phyloP scores from a whole-genome alignment of 2,329 filamentous ascomycete species.

The Mollisiaceae sp. region DNA sequence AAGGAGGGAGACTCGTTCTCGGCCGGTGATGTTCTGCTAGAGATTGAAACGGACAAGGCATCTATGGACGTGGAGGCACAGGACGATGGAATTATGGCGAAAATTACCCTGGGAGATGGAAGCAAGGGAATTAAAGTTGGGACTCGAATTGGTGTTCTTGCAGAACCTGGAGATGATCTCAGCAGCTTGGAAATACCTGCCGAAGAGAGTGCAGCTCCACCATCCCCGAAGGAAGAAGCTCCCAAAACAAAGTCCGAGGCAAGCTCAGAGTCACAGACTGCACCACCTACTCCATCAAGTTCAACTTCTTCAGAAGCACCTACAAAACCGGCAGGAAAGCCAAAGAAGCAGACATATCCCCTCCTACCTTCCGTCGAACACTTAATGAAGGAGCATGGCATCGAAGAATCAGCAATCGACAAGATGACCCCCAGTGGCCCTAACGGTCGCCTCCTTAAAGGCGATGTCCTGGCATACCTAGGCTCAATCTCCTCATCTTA shows the following conservation, averaged over 20 bases:
- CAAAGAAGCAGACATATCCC: slow-evolving; percentile 71
- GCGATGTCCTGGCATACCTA: slow-evolving; percentile 89
- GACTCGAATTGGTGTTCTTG: slow-evolving; percentile 79
- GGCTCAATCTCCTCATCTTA: slow-evolving; percentile 76
- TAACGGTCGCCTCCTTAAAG: slow-evolving; percentile 87
- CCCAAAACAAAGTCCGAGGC: slow-evolving; percentile 39
- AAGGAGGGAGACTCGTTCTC: slow-evolving; percentile 85
- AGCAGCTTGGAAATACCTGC: slow-evolving; percentile 74
- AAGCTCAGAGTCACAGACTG: slow-evolving; percentile 29
- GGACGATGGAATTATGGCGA: slow-evolving; percentile 84
- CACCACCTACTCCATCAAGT: slow-evolving; percentile 24
- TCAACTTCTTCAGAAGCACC: slow-evolving; percentile 33
- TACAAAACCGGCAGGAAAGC: slow-evolving; percentile 51
- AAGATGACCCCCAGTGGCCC: slow-evolving; percentile 90
- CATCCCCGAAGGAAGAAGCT: slow-evolving; percentile 37
- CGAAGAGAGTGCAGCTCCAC: slow-evolving; percentile 56
- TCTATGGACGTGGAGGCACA: slow-evolving; percentile 95
- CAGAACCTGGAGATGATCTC: slow-evolving; percentile 81
- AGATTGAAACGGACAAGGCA: slow-evolving; percentile 94
- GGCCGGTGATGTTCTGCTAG: slow-evolving; percentile 84
- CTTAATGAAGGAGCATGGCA: slow-evolving; percentile 77
- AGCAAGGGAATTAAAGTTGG: slow-evolving; percentile 80
- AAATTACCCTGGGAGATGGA: slow-evolving; percentile 77
- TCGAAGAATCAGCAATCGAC: slow-evolving; percentile 75
- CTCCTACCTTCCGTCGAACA: slow-evolving; percentile 83